phyloP scores from a whole-genome alignment of 176 grass and related monocot genomes.

The Elaeis guineensis region DNA sequence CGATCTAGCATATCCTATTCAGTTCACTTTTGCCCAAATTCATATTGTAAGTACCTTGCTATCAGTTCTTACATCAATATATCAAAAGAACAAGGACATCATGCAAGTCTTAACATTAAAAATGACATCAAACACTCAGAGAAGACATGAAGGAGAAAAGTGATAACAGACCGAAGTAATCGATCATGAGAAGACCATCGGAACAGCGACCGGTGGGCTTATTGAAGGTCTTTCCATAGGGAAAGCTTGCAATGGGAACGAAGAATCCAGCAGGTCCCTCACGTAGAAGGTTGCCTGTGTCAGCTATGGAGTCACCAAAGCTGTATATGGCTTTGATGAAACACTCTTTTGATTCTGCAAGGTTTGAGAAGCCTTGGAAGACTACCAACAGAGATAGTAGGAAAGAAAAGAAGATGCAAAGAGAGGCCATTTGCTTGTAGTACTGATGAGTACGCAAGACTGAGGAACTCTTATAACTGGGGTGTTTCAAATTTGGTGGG shows the following conservation, averaged over 20 bases:
- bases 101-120: no score
- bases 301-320: constrained; percentile 87
- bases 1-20: no score
- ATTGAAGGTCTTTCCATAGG: constrained; percentile 55
- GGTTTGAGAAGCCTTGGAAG: background rate
- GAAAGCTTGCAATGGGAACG: constrained; percentile 66
- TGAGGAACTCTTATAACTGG: no score
- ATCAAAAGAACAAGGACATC: no score
- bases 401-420: background rate
- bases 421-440: no score
- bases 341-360: constrained; percentile 30
- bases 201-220: constrained; percentile 86
- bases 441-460: no score
- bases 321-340: constrained; percentile 81
- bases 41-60: no score
- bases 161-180: constrained; percentile 55
- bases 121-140: no score
- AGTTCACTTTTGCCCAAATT: no score
- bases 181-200: constrained; percentile 91
- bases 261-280: constrained; percentile 58
- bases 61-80: no score
- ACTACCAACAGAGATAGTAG: background rate
- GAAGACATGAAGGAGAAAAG: no score
- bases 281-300: constrained; percentile 79
- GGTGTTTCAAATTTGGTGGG: no score